A percentile compares a stretch with the other conserved stretches of the same genome.
Evolutionary conservation across 108 stramenopile species (phyloP).

Genomic region (Aurantiochytrium sp.): DNA sequence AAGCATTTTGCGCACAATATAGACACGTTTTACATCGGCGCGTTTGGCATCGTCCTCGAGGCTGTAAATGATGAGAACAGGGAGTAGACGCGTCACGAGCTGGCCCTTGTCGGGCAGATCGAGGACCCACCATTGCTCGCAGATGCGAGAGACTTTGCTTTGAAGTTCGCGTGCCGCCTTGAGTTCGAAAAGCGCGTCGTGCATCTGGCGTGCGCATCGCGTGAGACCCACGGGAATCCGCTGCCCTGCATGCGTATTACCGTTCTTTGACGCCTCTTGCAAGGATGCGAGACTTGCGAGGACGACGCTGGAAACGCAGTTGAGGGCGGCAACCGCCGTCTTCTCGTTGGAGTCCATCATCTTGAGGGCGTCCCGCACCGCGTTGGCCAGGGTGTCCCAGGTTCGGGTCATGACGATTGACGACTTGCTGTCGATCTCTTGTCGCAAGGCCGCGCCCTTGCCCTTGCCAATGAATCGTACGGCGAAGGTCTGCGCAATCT

Average conservation of each 20-base stretch:
- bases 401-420: too few species aligned
- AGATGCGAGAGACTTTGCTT: conserved; percentile 50
- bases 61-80: conserved; percentile 49
- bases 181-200: not conserved
- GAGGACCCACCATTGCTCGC: conserved; percentile 74
- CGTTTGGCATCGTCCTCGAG: conserved; percentile 56
- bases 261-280: not conserved
- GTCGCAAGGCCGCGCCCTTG: too few species aligned
- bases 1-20: conserved; percentile 61
- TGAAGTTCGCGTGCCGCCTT: not conserved
- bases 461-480: too few species aligned
- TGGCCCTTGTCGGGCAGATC: conserved; percentile 61
- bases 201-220: not conserved
- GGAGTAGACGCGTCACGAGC: conserved; percentile 68
- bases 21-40: conserved; percentile 68
- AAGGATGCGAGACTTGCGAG: not conserved
- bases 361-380: too few species aligned
- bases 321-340: too few species aligned
- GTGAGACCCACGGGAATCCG: not conserved
- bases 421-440: too few species aligned
- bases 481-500: too few species aligned
- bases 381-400: too few species aligned
- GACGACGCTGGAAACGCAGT: not conserved
- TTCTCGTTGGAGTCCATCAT: too few species aligned
- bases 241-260: not conserved